A percentile compares a stretch with the other conserved stretches of the same genome.
phyloP scores from a whole-genome alignment of 192 early-diverging fungal species.

The Podila clonocystis region DNA sequence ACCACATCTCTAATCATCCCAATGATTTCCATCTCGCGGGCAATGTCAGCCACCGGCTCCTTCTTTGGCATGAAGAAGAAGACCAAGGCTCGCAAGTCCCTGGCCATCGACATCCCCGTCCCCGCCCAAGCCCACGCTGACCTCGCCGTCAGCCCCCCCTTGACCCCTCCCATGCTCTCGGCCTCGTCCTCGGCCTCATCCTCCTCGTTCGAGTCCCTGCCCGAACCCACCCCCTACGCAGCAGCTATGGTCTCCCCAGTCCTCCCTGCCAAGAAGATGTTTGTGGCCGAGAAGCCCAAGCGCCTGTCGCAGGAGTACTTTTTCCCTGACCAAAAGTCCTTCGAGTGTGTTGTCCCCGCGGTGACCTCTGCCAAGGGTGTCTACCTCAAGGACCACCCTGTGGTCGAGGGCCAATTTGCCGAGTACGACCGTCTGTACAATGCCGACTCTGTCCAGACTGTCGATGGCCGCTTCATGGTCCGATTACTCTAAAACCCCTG shows the following conservation, averaged over 20 bases:
- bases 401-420: conserved; percentile 19
- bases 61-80: conserved; percentile 17
- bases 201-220: conserved; percentile 12
- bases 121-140: neutral
- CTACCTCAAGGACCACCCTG: conserved; percentile 33
- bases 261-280: neutral
- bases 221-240: neutral
- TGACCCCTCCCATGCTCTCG: conserved; percentile 30
- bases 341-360: conserved; percentile 21
- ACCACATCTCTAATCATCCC: neutral
- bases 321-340: conserved; percentile 33
- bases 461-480: conserved; percentile 34
- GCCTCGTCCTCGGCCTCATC: conserved; percentile 29
- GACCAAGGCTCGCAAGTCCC: conserved; percentile 15
- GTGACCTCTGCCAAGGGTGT: conserved; percentile 21
- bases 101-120: conserved; percentile 31
- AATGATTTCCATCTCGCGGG: conserved; percentile 4
- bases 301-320: conserved; percentile 39
- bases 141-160: conserved; percentile 13
- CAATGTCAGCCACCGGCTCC: conserved; percentile 18
- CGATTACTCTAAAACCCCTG: conserved; percentile 18
- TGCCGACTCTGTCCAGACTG: conserved; percentile 32
- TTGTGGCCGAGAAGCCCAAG: neutral
- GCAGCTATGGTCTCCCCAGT: neutral
- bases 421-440: conserved; percentile 36